Evolutionary conservation across 2,329 filamentous ascomycete species (phyloP).

Genomic region (Tympanopsis confertula): DNA sequence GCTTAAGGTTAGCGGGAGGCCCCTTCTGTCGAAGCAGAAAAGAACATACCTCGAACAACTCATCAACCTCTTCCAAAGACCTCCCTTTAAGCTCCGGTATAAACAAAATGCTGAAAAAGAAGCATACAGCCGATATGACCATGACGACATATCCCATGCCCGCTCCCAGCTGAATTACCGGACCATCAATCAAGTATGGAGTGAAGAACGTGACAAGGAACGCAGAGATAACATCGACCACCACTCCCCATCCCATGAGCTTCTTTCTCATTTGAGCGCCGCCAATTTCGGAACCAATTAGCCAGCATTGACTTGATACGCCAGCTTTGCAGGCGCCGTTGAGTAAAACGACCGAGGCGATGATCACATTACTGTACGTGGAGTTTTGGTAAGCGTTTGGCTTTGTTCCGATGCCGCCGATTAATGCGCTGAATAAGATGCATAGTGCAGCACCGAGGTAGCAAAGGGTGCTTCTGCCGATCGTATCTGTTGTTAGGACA

Average conservation of each 20-base stretch:
- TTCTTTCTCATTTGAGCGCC: not conserved
- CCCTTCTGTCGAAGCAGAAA: too few species aligned
- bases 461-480: constrained; percentile 6
- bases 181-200: constrained; percentile 7
- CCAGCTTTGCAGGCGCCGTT: constrained; percentile 4
- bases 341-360: constrained; percentile 4
- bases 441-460: constrained; percentile 4
- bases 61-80: constrained; percentile 12
- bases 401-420: constrained; percentile 4
- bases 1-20: too few species aligned
- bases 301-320: not conserved
- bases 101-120: constrained; percentile 8
- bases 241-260: constrained; percentile 1
- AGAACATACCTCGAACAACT: constrained; percentile 12
- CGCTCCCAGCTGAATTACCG: constrained; percentile 6
- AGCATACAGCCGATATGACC: constrained; percentile 5
- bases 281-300: not conserved
- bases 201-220: constrained; percentile 9
- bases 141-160: constrained; percentile 9
- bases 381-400: constrained; percentile 4
- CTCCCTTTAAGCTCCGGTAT: constrained; percentile 11
- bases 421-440: constrained; percentile 4
- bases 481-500: constrained; percentile 6
- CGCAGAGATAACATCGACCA: constrained; percentile 8
- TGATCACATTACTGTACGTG: constrained; percentile 4